These are phyloP conservation scores for Leccinum variicolor DNA, from an alignment of 768 basidiomycete species.

Conservation along the genomic window DNA sequence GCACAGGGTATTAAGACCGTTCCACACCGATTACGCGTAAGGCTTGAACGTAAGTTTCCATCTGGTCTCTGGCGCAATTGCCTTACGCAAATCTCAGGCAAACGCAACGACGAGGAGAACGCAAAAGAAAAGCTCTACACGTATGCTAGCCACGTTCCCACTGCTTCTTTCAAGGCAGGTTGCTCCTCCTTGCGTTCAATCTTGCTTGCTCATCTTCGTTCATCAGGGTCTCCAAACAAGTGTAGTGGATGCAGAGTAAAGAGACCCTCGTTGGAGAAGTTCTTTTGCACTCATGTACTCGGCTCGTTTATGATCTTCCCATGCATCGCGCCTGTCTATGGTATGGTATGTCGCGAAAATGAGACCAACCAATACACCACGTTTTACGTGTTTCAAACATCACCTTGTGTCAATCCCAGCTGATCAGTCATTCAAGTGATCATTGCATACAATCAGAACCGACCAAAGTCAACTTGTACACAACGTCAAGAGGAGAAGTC, in stretches of 20 bases:
- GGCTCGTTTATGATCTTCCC: constrained; percentile 13
- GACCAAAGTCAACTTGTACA: too few species aligned
- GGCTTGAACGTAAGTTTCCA: constrained; percentile 78
- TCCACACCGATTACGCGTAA: constrained; percentile 87
- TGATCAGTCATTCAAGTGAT: not conserved
- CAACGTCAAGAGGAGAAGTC: not conserved
- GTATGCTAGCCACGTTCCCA: constrained; percentile 80
- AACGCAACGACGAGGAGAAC: constrained; percentile 98
- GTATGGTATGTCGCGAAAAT: constrained; percentile 25
- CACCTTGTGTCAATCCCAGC: not conserved
- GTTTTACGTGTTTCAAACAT: too few species aligned
- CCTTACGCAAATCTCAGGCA: constrained; percentile 49
- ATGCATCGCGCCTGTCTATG: constrained; percentile 28
- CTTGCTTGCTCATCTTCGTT: constrained; percentile 6
- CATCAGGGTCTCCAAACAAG: constrained; percentile 79
- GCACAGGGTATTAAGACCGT: constrained; percentile 90
- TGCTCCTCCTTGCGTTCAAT: not conserved
- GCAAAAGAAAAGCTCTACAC: constrained; percentile 98
- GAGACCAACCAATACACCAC: constrained; percentile 1
- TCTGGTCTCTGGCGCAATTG: not conserved
- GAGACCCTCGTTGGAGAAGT: constrained; percentile 7
- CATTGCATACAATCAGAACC: not conserved
- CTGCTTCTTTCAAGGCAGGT: constrained; percentile 80
- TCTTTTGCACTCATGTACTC: constrained; percentile 16
- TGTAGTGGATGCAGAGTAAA: constrained; percentile 77